These are phyloP conservation scores for Globisporangium canariense DNA, from an alignment of 352 stramenopile species.

Conservation along the genomic window DNA sequence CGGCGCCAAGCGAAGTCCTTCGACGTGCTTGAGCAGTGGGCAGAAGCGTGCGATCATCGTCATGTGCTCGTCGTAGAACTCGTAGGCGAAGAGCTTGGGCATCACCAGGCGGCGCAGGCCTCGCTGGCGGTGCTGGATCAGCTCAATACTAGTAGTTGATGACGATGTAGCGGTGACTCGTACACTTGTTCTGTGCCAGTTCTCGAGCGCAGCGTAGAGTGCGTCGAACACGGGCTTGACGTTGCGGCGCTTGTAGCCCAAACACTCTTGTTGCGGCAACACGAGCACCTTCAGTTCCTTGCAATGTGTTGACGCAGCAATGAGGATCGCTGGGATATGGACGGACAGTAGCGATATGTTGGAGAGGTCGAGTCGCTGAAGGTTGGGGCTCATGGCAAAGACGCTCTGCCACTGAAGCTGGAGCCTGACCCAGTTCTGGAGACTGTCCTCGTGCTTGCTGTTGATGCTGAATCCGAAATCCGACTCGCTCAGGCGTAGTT, in stretches of 20 bases:
- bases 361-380: slow-evolving; percentile 17
- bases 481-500: slow-evolving; percentile 4
- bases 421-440: not conserved
- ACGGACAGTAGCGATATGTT: slow-evolving; percentile 6
- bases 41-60: slow-evolving; percentile 20
- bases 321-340: slow-evolving; percentile 9
- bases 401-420: slow-evolving; percentile 5
- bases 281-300: slow-evolving; percentile 11
- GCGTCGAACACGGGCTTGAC: slow-evolving; percentile 17
- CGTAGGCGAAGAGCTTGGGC: slow-evolving; percentile 29
- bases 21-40: slow-evolving; percentile 20
- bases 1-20: slow-evolving; percentile 25
- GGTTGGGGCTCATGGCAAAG: slow-evolving; percentile 4
- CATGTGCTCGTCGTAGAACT: slow-evolving; percentile 24
- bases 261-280: slow-evolving; percentile 16
- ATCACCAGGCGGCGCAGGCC: slow-evolving; percentile 26
- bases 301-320: slow-evolving; percentile 10
- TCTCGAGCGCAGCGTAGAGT: slow-evolving; percentile 9
- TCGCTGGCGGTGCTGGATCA: not conserved
- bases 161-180: not conserved
- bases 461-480: not conserved
- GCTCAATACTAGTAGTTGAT: not conserved
- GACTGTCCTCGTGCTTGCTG: not conserved
- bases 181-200: slow-evolving; percentile 2
- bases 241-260: slow-evolving; percentile 17